Percentiles rank a stretch among this genome's conserved stretches.
phyloP scores from a whole-genome alignment of 768 basidiomycete genomes.

The Pilatotrama ljubarskyi region DNA sequence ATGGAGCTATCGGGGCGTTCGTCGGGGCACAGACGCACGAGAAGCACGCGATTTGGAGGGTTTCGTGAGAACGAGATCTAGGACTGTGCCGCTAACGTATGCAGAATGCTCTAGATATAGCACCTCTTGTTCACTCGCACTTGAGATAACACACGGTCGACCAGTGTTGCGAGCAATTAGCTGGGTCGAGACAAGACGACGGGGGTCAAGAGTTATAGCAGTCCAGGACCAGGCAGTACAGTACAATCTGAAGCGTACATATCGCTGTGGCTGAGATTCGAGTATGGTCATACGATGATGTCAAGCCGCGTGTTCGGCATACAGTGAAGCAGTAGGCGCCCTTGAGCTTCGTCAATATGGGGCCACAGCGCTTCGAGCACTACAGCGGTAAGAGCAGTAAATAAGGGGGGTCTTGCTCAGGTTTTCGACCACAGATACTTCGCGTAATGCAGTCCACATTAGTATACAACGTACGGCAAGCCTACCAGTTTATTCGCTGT shows the following conservation, averaged over 20 bases:
- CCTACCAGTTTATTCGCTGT: no score
- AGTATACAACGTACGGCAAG: neutral
- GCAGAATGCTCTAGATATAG: neutral
- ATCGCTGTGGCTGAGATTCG: neutral
- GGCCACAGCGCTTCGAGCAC: no score
- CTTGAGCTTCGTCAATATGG: no score
- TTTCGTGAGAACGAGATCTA: constrained; percentile 15
- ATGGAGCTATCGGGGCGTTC: constrained; percentile 7
- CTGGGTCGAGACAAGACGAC: neutral
- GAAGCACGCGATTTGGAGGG: constrained; percentile 5
- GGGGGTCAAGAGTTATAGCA: no score
- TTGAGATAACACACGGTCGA: neutral
- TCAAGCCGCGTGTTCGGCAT: neutral
- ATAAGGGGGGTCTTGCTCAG: no score
- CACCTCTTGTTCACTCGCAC: neutral
- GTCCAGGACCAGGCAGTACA: no score
- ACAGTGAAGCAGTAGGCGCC: neutral
- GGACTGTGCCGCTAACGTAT: neutral
- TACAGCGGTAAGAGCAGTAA: no score
- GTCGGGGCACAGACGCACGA: constrained; percentile 6
- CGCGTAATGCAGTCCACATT: no score
- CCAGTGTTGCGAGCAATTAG: neutral
- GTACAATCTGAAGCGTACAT: no score
- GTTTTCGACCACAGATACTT: no score
- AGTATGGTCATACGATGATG: neutral